Base-by-base conservation (phyloP, 2,329 filamentous ascomycete species). In the Colletotrichum sp. region DNA sequence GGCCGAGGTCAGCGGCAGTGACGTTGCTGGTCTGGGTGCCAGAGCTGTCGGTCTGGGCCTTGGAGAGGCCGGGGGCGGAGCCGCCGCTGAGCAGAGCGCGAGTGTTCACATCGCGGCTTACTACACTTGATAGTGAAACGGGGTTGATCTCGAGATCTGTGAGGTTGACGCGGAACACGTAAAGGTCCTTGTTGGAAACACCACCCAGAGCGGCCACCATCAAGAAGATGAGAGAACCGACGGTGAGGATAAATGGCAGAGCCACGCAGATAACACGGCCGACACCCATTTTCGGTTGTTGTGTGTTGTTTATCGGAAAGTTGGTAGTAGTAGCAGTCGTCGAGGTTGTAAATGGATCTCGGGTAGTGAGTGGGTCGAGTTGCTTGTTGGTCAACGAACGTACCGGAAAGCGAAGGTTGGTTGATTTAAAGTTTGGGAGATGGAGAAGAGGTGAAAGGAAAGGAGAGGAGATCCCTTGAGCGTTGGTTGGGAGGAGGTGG, bases 251-350 rank as follows among this genome's bases (percentile, higher is more conserved):
- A 86, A 98, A 96, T 76, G 96, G 96, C 88, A 96, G 88, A 86
- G 94, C 91, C 86, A 98, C 97, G 87, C 96, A 98, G 84, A 94
- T 88, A 81, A 96, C 92, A 82, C 96, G 92, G 79, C 95, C 96
- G 82, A 91, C 89, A 86, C 93, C 85, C 88, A 90, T 90, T 78
- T 55, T n/a, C 58, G 83, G 83, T 71, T 78, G 78, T 82, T 81
- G 82, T 71, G 75, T 82, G 70, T 76, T 74, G 77, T 72, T 77
- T 62, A 36, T 62, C 30, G 73, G 39, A 66, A 28, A 43, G 56
- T 27, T 48, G 10, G 32, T 48, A 16, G 18, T 34, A 25, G 36
- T 18, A 39, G 36, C 9, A 39, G 43, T 65, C 22, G 27, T 52
- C 10, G 27, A 30, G 36, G 25, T 28, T 70, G 34, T 71, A 69